Evolutionary conservation across 2,329 filamentous ascomycete species (phyloP).

Genomic region (Aspergillus glaucus): DNA sequence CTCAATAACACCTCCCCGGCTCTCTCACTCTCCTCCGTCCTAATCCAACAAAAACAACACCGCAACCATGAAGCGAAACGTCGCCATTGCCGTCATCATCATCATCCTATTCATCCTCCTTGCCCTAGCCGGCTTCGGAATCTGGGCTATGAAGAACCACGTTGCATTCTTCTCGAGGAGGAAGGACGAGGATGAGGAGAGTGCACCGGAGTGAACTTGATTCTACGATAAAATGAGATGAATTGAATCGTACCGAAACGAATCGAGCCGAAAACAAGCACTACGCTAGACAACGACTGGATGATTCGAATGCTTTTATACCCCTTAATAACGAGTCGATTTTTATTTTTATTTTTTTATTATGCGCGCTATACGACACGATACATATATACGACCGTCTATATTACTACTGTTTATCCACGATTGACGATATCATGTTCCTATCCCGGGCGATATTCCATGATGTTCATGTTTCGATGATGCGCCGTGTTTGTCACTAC

Average conservation of each 20-base stretch:
- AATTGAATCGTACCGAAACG: no score
- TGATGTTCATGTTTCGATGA: no score
- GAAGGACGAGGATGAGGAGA: constrained; percentile 28
- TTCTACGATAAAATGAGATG: neutral
- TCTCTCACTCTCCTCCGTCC: neutral
- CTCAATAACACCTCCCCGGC: constrained; percentile 1
- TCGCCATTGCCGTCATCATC: constrained; percentile 46
- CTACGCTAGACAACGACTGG: neutral
- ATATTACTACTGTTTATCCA: no score
- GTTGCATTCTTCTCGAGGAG: constrained; percentile 24
- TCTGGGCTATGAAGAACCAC: constrained; percentile 30
- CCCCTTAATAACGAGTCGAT: neutral
- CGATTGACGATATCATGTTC: no score
- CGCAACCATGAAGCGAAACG: constrained; percentile 35
- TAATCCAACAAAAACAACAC: neutral
- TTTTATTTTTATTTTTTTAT: no score
- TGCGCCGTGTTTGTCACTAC: no score
- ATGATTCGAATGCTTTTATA: neutral
- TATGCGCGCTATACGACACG: no score
- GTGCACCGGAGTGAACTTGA: constrained; percentile 15
- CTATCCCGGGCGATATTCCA: no score
- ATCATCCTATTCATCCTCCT: constrained; percentile 45
- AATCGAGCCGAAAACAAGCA: no score
- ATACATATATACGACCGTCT: no score
- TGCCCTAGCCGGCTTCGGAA: constrained; percentile 34